Evolutionary conservation across 1,284 basidiomycete species (phyloP).

Genomic region (Trichosporon sp.): DNA sequence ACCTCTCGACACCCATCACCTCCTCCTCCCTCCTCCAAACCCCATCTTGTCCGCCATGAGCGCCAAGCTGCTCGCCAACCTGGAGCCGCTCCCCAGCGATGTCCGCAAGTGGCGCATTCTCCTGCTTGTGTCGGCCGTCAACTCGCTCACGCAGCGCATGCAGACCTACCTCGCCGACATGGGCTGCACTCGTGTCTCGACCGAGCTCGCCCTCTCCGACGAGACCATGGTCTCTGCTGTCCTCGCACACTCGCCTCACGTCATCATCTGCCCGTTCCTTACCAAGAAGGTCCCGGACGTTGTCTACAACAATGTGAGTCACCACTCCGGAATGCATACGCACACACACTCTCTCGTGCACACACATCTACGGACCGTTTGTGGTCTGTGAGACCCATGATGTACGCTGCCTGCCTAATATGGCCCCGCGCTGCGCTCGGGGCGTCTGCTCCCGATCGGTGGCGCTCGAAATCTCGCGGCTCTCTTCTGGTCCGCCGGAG

Average conservation of each 20-base stretch:
- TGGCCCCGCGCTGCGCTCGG: neutral
- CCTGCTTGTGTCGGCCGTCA: slow-evolving; percentile 50
- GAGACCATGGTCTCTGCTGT: slow-evolving; percentile 47
- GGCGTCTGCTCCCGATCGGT: neutral
- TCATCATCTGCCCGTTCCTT: slow-evolving; percentile 51
- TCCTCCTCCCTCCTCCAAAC: neutral
- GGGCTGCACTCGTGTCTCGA: slow-evolving; percentile 43
- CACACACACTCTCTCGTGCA: neutral
- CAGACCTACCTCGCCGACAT: slow-evolving; percentile 42
- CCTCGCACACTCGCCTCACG: slow-evolving; percentile 43
- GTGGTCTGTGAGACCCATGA: neutral
- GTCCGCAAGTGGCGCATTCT: slow-evolving; percentile 40
- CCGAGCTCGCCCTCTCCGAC: slow-evolving; percentile 47
- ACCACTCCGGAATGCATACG: neutral
- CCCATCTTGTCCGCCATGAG: neutral
- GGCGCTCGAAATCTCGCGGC: neutral
- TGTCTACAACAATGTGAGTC: slow-evolving; percentile 41
- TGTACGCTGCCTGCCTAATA: neutral
- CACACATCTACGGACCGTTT: neutral
- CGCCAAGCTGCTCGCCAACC: slow-evolving; percentile 16
- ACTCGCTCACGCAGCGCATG: slow-evolving; percentile 49
- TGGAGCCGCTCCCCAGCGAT: slow-evolving; percentile 16
- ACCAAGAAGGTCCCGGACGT: slow-evolving; percentile 48
- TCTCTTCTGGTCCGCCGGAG: neutral
- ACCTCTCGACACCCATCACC: neutral